Conservation (phyloP, 345 rosid species). For the Citrus maxima region DNA sequence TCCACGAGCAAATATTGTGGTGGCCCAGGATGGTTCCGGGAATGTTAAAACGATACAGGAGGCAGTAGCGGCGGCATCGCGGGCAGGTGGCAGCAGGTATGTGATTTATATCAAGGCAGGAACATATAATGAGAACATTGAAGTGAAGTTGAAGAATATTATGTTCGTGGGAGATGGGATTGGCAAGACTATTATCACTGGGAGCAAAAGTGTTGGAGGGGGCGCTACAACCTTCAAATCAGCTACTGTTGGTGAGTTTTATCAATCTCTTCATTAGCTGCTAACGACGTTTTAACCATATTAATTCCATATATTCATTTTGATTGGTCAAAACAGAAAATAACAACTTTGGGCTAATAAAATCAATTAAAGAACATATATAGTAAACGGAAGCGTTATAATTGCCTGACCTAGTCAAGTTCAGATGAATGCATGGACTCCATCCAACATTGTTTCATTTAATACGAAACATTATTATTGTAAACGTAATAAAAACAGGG, state of each 20-base stretch:
- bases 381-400: no score
- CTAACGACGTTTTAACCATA: neutral
- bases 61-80: slow-evolving; percentile 60
- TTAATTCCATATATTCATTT: neutral
- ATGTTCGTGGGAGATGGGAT: slow-evolving; percentile 86
- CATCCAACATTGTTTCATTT: no score
- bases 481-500: no score
- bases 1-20: slow-evolving; percentile 55
- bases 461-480: no score
- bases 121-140: slow-evolving; percentile 61
- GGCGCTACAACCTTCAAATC: slow-evolving; percentile 81
- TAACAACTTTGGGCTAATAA: neutral
- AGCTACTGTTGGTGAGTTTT: slow-evolving; percentile 79
- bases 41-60: slow-evolving; percentile 55
- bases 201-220: slow-evolving; percentile 84
- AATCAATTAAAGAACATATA: neutral
- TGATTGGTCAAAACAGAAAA: neutral
- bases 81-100: slow-evolving; percentile 56
- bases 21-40: slow-evolving; percentile 92
- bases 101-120: slow-evolving; percentile 80
- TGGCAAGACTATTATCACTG: slow-evolving; percentile 70
- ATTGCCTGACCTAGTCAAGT: no score
- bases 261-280: neutral
- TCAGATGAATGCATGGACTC: no score
- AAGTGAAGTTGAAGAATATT: slow-evolving; percentile 53